Conservation (phyloP, 2,329 filamentous ascomycete species). For the Sphaerulina vaccinii region DNA sequence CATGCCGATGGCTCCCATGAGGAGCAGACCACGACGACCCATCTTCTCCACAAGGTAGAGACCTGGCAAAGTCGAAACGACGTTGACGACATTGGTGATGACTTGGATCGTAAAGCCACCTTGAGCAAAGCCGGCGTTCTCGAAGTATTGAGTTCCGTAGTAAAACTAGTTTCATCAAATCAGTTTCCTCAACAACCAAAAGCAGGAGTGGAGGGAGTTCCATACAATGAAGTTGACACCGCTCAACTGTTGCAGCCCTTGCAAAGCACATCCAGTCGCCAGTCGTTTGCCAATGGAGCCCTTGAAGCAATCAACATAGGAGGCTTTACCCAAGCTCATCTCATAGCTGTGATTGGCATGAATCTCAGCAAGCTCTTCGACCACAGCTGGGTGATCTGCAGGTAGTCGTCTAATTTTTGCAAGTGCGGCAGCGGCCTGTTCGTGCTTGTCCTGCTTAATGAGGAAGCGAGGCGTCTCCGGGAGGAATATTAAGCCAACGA, state of each 20-base stretch:
- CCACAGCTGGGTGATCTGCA: conserved; percentile 60
- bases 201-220: not conserved
- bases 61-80: conserved; percentile 71
- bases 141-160: conserved; percentile 70
- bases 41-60: conserved; percentile 60
- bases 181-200: not conserved
- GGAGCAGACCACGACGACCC: conserved; percentile 70
- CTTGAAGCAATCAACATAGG: conserved; percentile 65
- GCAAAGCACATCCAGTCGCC: conserved; percentile 69
- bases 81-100: conserved; percentile 63
- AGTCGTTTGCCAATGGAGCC: conserved; percentile 65
- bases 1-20: conserved; percentile 75
- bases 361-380: conserved; percentile 74
- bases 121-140: conserved; percentile 34
- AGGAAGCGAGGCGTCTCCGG: conserved; percentile 39
- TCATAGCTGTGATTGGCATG: conserved; percentile 87
- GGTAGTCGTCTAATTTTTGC: conserved; percentile 68
- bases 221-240: conserved; percentile 38
- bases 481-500: conserved; percentile 36
- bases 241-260: conserved; percentile 76
- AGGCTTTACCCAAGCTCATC: conserved; percentile 58
- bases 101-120: conserved; percentile 27
- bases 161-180: conserved; percentile 6
- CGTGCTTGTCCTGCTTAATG: conserved; percentile 37
- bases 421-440: conserved; percentile 30